A percentile compares a stretch with the other conserved stretches of the same genome.
These are phyloP conservation scores for Endoconidiophora polonica DNA, from an alignment of 2,329 filamentous ascomycete genomes.

Conservation along the genomic window DNA sequence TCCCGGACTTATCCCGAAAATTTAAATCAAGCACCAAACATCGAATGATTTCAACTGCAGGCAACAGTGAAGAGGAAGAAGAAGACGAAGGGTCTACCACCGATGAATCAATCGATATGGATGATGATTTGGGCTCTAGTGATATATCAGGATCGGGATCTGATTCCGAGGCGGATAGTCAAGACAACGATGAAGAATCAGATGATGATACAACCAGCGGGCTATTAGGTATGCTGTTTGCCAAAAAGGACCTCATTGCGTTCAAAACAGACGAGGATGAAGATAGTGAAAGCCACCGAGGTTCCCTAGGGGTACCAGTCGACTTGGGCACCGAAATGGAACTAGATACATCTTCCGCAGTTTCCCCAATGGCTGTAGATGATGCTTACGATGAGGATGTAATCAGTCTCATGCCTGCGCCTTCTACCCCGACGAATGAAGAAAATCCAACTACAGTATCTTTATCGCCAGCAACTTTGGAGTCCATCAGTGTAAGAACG, in stretches of 20 bases:
- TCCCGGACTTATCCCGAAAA: conserved; percentile 26
- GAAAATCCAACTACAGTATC: not conserved
- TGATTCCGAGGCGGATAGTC: conserved; percentile 27
- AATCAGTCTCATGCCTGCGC: conserved; percentile 13
- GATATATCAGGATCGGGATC: conserved; percentile 30
- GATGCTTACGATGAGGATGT: conserved; percentile 13
- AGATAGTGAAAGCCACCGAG: not conserved
- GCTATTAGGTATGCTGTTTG: conserved; percentile 41
- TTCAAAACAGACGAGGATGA: conserved; percentile 27
- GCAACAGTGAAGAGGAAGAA: not conserved
- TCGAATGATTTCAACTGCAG: too few species aligned
- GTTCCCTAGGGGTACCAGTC: not conserved
- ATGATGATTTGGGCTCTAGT: conserved; percentile 23
- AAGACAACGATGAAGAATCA: conserved; percentile 30
- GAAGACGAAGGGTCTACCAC: conserved; percentile 17
- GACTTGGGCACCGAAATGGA: not conserved
- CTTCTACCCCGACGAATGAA: not conserved
- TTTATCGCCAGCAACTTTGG: too few species aligned
- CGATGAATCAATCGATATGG: conserved; percentile 28
- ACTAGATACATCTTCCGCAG: not conserved
- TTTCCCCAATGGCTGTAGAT: conserved; percentile 12
- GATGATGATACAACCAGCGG: conserved; percentile 27
- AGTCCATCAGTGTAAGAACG: too few species aligned
- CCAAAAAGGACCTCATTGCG: conserved; percentile 38
- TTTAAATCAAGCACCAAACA: too few species aligned